A percentile compares a stretch with the other conserved stretches of the same genome.
These are phyloP conservation scores for Prunus dulcis DNA, from an alignment of 306 rosid species.

Conservation along the genomic window DNA sequence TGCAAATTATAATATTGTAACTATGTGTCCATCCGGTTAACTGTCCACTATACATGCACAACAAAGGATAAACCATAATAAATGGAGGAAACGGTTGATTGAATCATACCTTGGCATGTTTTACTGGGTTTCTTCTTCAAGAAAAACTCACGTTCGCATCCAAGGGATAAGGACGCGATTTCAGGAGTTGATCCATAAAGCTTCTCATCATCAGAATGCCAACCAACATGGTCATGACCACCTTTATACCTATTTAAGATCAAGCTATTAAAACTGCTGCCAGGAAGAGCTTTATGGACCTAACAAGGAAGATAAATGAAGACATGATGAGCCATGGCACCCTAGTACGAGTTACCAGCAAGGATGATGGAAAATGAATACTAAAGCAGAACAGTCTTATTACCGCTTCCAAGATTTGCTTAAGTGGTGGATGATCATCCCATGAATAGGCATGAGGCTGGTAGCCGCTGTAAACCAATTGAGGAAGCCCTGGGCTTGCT, in stretches of 20 bases:
- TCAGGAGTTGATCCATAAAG: slow-evolving; percentile 80
- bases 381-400: slow-evolving; percentile 12
- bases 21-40: neutral
- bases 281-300: slow-evolving; percentile 90
- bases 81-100: neutral
- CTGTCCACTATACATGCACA: neutral
- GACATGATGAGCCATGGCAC: neutral
- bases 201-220: slow-evolving; percentile 98
- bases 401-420: slow-evolving; percentile 75
- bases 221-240: slow-evolving; percentile 81
- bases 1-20: neutral
- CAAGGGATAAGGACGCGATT: slow-evolving; percentile 79
- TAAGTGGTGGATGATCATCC: slow-evolving; percentile 80
- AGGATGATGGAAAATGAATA: neutral
- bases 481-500: slow-evolving; percentile 76
- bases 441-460: slow-evolving; percentile 77
- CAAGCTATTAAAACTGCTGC: slow-evolving; percentile 87
- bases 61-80: too few species aligned
- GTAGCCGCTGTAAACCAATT: slow-evolving; percentile 77
- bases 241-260: slow-evolving; percentile 80
- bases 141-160: slow-evolving; percentile 87
- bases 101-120: slow-evolving; percentile 42
- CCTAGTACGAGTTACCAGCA: neutral
- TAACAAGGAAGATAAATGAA: slow-evolving; percentile 31
- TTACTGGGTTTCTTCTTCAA: slow-evolving; percentile 64